Conservation (phyloP, 495 filamentous ascomycete genomes). For the Hypoxylon intermedium region DNA sequence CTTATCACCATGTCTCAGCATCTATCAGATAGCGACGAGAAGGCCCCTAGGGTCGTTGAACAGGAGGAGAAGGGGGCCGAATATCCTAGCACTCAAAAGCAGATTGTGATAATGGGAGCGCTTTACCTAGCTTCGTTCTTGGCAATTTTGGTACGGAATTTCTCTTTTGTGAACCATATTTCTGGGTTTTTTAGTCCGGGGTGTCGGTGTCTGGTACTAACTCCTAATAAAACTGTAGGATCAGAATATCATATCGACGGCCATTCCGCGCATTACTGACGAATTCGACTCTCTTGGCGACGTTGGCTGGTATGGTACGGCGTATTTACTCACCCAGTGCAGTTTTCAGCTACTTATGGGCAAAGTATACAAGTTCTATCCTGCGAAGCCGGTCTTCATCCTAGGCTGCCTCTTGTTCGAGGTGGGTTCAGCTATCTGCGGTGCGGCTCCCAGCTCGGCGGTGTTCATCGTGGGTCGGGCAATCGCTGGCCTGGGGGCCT, state of each 20-base stretch:
- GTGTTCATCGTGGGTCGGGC: conserved; percentile 66
- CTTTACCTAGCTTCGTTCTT: conserved; percentile 23
- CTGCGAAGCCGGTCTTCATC: conserved; percentile 21
- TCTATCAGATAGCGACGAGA: conserved; percentile 8
- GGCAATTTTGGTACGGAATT: conserved; percentile 14
- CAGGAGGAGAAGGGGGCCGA: neutral
- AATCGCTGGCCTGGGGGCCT: conserved; percentile 60
- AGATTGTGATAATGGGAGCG: conserved; percentile 11
- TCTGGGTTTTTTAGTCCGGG: neutral
- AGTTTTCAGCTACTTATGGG: conserved; percentile 50
- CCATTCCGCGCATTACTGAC: conserved; percentile 58
- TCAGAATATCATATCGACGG: conserved; percentile 57
- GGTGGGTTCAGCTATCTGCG: conserved; percentile 62
- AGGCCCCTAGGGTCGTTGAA: neutral
- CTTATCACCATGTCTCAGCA: neutral
- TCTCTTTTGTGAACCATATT: neutral
- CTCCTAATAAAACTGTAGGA: conserved; percentile 8
- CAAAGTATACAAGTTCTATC: conserved; percentile 50
- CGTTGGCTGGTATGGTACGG: conserved; percentile 60
- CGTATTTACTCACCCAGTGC: conserved; percentile 49
- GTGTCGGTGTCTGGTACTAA: too few relatives aligned
- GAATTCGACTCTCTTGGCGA: conserved; percentile 55
- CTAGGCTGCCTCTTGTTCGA: conserved; percentile 52
- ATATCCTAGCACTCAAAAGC: conserved; percentile 15
- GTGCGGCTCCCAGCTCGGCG: conserved; percentile 59